Evolutionary conservation across 305 asterid species (phyloP), one percentile per base, ranked within the genome.

Genomic region (Fraxinus sp.): DNA sequence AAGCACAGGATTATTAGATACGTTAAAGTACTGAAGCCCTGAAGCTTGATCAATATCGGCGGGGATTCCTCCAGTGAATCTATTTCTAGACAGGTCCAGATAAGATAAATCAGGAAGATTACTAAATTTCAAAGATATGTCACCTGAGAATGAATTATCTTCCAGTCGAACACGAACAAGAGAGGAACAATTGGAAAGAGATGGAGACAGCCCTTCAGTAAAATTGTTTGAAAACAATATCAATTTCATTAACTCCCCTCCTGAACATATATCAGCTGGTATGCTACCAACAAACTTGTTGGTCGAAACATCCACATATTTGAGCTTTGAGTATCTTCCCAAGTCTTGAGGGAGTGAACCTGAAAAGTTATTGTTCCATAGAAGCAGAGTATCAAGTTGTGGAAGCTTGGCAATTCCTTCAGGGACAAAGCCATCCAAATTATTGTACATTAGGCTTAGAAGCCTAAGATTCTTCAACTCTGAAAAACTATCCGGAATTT

Each of bases 381-480:
- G 88, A 66, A 93, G 92, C 62, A 95, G 88, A 16, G 94, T 89
- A 57, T 93, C 99, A 79, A 95, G 97, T 33, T 87, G 80, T 76
- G 94, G 95, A 76, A 95, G 98, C 84, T 85, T 52, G 24, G 98
- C 92, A 86, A 95, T 88, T 46, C 93, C 91, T 77, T 91, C 90
- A 44, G 98, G 98, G 20, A 95, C 94, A 85, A 89, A 64, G 78
- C 99, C 99, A 36, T 81, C 83, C 84, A 95, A 46, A 74, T 92
- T 92, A 89, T 96, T 96, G 84, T 90, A 96, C 99, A 96, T 96
- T 33, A 96, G 86, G 79, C 99, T 94, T 85, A 96, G 87, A 85
- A 96, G 74, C 73, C 72, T 88, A 0, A 96, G 93, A 78, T 89
- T 96, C 84, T 87, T 90, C 84, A 96, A 64, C 83, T 90, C 94